Base-by-base conservation (phyloP, 129 eudicot genomes). In the Arctium minus region DNA sequence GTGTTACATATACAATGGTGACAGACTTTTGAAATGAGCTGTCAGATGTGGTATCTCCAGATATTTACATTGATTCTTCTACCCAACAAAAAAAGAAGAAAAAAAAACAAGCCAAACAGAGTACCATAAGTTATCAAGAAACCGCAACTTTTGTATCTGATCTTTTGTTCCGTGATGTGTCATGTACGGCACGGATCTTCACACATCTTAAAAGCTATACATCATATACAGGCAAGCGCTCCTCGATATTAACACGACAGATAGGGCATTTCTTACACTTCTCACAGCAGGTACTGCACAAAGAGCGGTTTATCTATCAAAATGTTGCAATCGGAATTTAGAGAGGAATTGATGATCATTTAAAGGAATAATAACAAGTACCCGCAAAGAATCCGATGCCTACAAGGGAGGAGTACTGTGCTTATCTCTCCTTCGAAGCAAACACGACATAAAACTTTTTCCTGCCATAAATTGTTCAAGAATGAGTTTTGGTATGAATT, bases 351-450 rank as follows among this genome's bases (percentile, higher is more conserved):
- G 29, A 38, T 44, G 36, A 17, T 62, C 8, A 72, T 44, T 35
- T 62, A 6, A 32, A 67, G 79, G 31, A 48, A 62, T 6, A 4
- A 65, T 68, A 17, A 67, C 36, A 42, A 22, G 70, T 89, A 91
- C 98, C 98, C 88, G 98, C 98, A 93, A 72, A 93, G 92, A 70
- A 91, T 87, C 84, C 89, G 90, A 86, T 93, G 98, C 86, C 97
- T 93, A 70, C 98, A 93, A 6, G 98, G 98, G 70, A 93, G 96
- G n/a, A 93, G 91, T 80, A 93, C 96, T 2, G 88, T 79, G 85
- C 86, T 89, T 88, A 94, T 92, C 74, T 91, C 94, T 53, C 91
- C 97, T 74, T 92, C 98, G 44, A 92, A 94, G 88, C 98, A 94
- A 85, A 94, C 86, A 39, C 96, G 88, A 74, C 98, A 94, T 48